Evolutionary conservation across 2,329 filamentous ascomycete species (phyloP), one percentile per base, ranked within the genome.

Genomic region (Ophiocordyceps sinensis): DNA sequence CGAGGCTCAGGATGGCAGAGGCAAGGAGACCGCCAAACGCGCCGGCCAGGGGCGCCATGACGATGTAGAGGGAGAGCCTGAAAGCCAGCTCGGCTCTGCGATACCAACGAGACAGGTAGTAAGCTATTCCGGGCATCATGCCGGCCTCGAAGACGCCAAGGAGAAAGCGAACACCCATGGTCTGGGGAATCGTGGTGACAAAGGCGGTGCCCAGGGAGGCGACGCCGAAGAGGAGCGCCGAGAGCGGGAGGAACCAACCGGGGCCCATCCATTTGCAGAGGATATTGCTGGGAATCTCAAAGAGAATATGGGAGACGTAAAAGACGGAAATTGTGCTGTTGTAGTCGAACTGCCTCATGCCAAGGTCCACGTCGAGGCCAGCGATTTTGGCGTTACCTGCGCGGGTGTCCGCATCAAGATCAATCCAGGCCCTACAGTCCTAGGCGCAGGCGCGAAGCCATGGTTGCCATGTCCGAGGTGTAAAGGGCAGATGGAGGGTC

Each of bases 61-160:
- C 77, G 41, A 85, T 75, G 58, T 83, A 85, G 2, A 84, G 61
- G 1, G 76, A 73, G 1, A 85, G 62, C 0, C 80, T 70, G 55
- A 83, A 83, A 0, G 75, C 70, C 6, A 85, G 62, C 56, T 86
- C 81, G 39, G 70, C 71, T 28, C 77, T 66, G n/a, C 78, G 66
- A 49, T 85, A 85, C 80, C 80, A 85, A 40, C 80, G 65, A 1
- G 73, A 79, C 17, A 85, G 61, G 50, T 85, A 85, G 57, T 85
- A 86, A 0, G 79, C 79, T 34, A 84, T 82, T 0, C 82, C 81
- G 0, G 82, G 82, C 41, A 85, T 58, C 72, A 86, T 77, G 8
- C 81, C 82, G 0, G 82, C 77, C 57, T 87, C 82, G 43, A 85
- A 84, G 11, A 81, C 58, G 10, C 77, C 77, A 0, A 84, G 67